Percentiles rank a stretch among this genome's conserved stretches.
These are phyloP conservation scores for Monosporascus sp. DNA, from an alignment of 2,329 filamentous ascomycete genomes.

Conservation along the genomic window DNA sequence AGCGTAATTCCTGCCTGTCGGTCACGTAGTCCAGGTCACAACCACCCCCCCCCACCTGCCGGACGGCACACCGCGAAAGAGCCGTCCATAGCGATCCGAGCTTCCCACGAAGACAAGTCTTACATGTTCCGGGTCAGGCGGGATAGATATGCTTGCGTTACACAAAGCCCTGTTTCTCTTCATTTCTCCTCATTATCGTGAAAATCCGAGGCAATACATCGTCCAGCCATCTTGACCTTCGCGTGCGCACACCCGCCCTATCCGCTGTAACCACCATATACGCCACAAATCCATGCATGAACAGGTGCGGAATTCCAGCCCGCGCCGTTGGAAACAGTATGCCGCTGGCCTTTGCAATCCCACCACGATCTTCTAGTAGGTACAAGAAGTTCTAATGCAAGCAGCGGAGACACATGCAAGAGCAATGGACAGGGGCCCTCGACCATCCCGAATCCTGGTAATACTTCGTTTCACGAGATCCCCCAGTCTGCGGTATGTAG, in stretches of 20 bases:
- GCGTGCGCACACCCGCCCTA: background rate
- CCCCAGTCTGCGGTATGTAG: background rate
- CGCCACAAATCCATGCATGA: background rate
- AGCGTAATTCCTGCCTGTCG: too few relatives aligned
- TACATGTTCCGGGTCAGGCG: background rate
- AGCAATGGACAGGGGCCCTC: background rate
- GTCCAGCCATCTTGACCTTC: background rate
- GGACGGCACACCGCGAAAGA: background rate
- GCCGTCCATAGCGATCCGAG: background rate
- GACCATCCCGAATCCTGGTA: background rate
- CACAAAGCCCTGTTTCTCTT: background rate
- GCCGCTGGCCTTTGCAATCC: background rate
- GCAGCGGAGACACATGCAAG: background rate
- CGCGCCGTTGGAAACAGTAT: background rate
- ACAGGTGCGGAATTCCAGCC: background rate
- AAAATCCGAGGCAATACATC: background rate
- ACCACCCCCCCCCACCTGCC: background rate
- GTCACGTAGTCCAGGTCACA: background rate
- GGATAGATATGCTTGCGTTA: background rate
- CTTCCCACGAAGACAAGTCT: background rate
- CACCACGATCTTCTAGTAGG: background rate
- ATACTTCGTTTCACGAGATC: background rate
- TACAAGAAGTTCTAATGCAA: background rate
- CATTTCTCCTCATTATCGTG: slow-evolving; percentile 1
- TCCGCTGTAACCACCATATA: background rate